A percentile compares a stretch with the other conserved stretches of the same genome.
Evolutionary conservation across 805 yeast species (phyloP).

Genomic region (Tetrapisispora arboricola): DNA sequence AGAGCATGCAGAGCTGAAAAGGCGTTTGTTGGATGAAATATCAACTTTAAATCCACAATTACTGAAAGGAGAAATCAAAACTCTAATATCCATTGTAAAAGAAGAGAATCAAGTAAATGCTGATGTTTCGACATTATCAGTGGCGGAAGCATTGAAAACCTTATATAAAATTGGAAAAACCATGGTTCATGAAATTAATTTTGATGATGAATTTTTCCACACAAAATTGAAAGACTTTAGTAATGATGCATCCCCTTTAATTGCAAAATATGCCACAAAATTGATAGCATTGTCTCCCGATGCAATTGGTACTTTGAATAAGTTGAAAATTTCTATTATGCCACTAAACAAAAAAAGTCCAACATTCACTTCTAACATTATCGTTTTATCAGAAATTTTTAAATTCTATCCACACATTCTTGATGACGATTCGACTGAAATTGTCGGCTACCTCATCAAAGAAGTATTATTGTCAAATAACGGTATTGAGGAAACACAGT

Average conservation of each 20-base stretch:
- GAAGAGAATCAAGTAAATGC: constrained; percentile 13
- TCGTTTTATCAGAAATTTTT: constrained; percentile 52
- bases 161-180: constrained; percentile 47
- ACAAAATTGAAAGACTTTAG: constrained; percentile 40
- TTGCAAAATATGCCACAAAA: constrained; percentile 56
- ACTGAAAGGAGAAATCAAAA: constrained; percentile 47
- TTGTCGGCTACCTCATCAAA: constrained; percentile 51
- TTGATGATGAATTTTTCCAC: constrained; percentile 33
- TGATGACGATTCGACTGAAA: constrained; percentile 44
- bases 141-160: constrained; percentile 43
- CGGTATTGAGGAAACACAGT: constrained; percentile 22
- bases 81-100: constrained; percentile 35
- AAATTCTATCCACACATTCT: constrained; percentile 37
- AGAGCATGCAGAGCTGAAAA: constrained; percentile 28
- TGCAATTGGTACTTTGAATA: constrained; percentile 32
- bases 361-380: constrained; percentile 43
- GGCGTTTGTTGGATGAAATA: constrained; percentile 47
- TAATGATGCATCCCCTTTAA: constrained; percentile 42
- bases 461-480: constrained; percentile 49
- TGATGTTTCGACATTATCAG: constrained; percentile 11
- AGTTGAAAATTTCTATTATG: constrained; percentile 34
- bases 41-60: constrained; percentile 54
- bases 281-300: constrained; percentile 40
- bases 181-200: constrained; percentile 39
- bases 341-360: constrained; percentile 38